These are phyloP conservation scores for Puccinia horiana DNA, from an alignment of 1,284 basidiomycete genomes.

Conservation along the genomic window DNA sequence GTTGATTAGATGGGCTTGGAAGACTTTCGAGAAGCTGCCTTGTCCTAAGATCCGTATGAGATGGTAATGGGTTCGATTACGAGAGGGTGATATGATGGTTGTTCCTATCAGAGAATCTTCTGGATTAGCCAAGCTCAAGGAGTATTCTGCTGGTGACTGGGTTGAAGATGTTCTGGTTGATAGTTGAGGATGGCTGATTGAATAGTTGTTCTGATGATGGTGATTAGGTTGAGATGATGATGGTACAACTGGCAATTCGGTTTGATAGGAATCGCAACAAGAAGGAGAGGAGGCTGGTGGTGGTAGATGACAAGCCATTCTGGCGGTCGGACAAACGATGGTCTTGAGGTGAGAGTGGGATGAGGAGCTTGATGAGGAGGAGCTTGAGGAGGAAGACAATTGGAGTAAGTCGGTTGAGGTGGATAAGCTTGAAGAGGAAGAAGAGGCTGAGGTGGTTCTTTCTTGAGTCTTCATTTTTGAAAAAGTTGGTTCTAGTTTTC, in stretches of 20 bases:
- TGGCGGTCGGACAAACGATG: not conserved
- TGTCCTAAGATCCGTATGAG: constrained; percentile 16
- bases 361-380: not conserved
- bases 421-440: constrained; percentile 17
- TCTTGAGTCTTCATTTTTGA: not conserved
- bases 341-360: not conserved
- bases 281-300: not conserved
- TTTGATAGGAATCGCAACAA: not conserved
- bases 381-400: not conserved
- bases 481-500: too few relatives aligned
- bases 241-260: not conserved
- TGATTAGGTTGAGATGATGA: not conserved
- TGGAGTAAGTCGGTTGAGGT: not conserved
- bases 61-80: constrained; percentile 12
- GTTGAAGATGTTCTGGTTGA: not conserved
- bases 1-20: constrained; percentile 19
- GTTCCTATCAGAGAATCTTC: not conserved
- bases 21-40: constrained; percentile 45
- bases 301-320: not conserved
- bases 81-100: constrained; percentile 16
- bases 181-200: not conserved
- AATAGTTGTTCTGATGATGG: not conserved
- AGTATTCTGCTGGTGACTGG: not conserved
- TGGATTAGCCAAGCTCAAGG: not conserved
- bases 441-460: not conserved